phyloP scores from a whole-genome alignment of 2,329 filamentous ascomycete genomes.

The Mycocentrospora acerina region DNA sequence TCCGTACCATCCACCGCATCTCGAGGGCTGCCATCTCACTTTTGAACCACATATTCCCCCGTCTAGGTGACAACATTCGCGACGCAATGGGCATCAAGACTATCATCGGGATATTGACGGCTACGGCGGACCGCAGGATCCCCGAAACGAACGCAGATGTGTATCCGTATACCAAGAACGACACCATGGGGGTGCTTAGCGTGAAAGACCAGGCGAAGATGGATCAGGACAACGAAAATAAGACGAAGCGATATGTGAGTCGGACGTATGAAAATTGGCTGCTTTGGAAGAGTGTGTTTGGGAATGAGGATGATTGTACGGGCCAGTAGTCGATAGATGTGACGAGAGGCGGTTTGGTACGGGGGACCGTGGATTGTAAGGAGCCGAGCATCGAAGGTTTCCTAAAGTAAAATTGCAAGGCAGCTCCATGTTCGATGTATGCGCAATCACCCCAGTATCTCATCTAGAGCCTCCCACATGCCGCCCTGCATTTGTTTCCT shows the following conservation, averaged over 20 bases:
- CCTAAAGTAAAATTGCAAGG: too few relatives aligned
- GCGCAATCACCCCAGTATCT: slow-evolving; percentile 25
- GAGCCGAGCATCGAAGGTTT: too few relatives aligned
- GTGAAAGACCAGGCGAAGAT: slow-evolving; percentile 20
- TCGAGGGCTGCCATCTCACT: slow-evolving; percentile 8
- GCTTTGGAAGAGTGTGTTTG: slow-evolving; percentile 32
- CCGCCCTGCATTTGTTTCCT: slow-evolving; percentile 30
- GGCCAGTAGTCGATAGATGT: not conserved
- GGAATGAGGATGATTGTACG: slow-evolving; percentile 5
- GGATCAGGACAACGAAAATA: slow-evolving; percentile 18
- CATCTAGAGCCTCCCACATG: slow-evolving; percentile 41
- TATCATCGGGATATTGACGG: slow-evolving; percentile 29
- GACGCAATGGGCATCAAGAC: slow-evolving; percentile 31
- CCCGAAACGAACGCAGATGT: slow-evolving; percentile 29
- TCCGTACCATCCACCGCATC: slow-evolving; percentile 15
- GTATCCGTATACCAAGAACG: slow-evolving; percentile 22
- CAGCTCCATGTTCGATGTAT: too few relatives aligned
- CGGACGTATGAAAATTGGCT: slow-evolving; percentile 27
- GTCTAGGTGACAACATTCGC: slow-evolving; percentile 29
- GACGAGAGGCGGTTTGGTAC: too few relatives aligned
- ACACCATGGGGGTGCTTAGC: slow-evolving; percentile 12
- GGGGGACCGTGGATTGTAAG: too few relatives aligned
- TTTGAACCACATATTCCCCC: slow-evolving; percentile 25
- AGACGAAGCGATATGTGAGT: slow-evolving; percentile 31
- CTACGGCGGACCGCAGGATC: slow-evolving; percentile 35